phyloP scores from a whole-genome alignment of 805 yeast genomes.

The Lipomyces sp. region DNA sequence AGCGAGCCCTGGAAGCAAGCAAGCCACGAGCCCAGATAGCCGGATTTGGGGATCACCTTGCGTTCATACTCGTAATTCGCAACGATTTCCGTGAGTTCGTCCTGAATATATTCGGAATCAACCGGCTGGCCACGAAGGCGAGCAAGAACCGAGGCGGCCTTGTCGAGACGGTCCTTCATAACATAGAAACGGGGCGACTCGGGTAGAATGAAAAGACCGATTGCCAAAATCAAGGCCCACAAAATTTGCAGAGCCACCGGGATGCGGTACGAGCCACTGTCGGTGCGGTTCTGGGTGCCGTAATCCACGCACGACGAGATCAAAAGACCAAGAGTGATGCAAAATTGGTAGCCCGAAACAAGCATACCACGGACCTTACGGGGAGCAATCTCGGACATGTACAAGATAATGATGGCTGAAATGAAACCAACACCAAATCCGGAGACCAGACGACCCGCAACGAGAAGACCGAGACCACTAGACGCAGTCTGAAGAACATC shows the following conservation, averaged over 20 bases:
- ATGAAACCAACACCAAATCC: conserved; percentile 77
- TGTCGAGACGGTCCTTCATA: conserved; percentile 52
- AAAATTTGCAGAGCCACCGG: conserved; percentile 71
- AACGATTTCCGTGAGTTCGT: conserved; percentile 48
- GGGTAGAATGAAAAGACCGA: conserved; percentile 67
- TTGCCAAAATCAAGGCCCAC: conserved; percentile 60
- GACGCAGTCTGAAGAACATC: conserved; percentile 80
- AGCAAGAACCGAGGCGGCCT: conserved; percentile 55
- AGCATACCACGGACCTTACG: conserved; percentile 74
- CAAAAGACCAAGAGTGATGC: conserved; percentile 68
- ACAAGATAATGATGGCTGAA: conserved; percentile 71
- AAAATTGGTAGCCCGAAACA: conserved; percentile 74
- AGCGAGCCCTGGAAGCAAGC: conserved; percentile 18
- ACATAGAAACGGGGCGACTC: conserved; percentile 74
- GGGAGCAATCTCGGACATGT: conserved; percentile 76
- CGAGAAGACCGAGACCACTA: conserved; percentile 71
- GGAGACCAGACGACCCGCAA: conserved; percentile 60
- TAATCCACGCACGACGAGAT: conserved; percentile 69
- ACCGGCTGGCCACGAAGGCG: conserved; percentile 44
- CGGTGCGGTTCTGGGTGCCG: conserved; percentile 55
- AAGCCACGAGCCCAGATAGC: conserved; percentile 10
- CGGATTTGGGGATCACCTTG: conserved; percentile 4
- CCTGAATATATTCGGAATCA: conserved; percentile 46
- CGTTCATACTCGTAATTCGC: conserved; percentile 50
- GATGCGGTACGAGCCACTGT: conserved; percentile 62